A percentile compares a stretch with the other conserved stretches of the same genome.
Evolutionary conservation across 305 asterid genomes (phyloP).

Genomic region (Fraxinus albicans): DNA sequence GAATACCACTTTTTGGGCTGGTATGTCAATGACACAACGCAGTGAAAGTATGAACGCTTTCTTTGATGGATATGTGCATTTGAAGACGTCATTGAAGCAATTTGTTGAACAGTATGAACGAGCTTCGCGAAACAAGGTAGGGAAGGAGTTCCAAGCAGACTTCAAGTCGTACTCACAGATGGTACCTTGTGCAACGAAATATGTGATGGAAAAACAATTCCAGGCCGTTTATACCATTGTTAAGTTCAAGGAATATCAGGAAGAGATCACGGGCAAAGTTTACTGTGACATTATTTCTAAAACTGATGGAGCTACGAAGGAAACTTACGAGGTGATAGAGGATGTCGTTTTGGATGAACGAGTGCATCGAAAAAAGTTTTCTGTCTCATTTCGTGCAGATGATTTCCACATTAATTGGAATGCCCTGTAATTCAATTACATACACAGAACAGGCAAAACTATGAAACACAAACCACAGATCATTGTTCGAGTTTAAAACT

Average conservation of each 20-base stretch:
- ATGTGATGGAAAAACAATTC: background rate
- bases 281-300: background rate
- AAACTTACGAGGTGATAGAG: background rate
- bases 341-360: background rate
- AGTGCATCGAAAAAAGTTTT: background rate
- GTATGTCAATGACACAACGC: background rate
- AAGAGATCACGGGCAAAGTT: background rate
- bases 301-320: background rate
- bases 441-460: too few relatives aligned
- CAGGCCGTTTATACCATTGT: background rate
- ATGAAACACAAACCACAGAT: too few relatives aligned
- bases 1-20: too few relatives aligned
- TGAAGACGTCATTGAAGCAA: too few relatives aligned
- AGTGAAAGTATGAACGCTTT: background rate
- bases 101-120: too few relatives aligned
- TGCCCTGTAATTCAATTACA: too few relatives aligned
- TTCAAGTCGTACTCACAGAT: background rate
- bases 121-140: background rate
- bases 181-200: background rate
- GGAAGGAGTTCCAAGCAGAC: background rate
- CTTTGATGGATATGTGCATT: background rate
- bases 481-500: too few relatives aligned
- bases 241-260: background rate
- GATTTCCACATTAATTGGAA: background rate
- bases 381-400: background rate